Evolutionary conservation across 179 eudicot genomes (phyloP), one percentile per base, ranked within the genome.

Genomic region (Spergularia azorica): DNA sequence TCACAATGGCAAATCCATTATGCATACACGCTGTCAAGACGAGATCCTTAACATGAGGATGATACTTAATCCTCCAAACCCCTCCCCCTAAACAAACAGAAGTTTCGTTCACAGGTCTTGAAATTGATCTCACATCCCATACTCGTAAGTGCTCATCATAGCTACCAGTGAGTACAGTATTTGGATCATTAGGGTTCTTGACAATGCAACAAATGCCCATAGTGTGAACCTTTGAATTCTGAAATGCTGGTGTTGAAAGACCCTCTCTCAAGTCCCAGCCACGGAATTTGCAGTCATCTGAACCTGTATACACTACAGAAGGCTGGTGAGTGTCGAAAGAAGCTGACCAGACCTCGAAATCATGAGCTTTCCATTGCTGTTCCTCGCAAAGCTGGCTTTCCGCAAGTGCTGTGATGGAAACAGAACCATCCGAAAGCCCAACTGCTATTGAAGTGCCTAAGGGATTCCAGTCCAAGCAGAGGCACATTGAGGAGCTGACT

Each of bases 21-120:
- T 95, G 98, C 99, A 95, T 95, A 79, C 98, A 95, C 52, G 98
- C 98, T 3, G 98, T 86, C 85, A 95, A 86, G 15, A 94, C 86
- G 1, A 90, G 52, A 48, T 82, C 87, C 20, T 83, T 83, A 38
- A 83, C 75, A 74, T 18, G 78, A 51, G 98, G 98, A 71, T 93
- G 95, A 68, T 87, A 87, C 88, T 94, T 95, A 55, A 95, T 86
- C 86, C 99, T 92, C 98, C 98, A 95, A 83, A 95, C 99, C 16
- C 99, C 99, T 3, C 99, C 98, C 3, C 99, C 98, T 38, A 94
- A 76, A 79, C 86, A 63, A 48, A 91, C 76, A 4, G 93, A 89
- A 66, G 92, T 82, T 79, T 91, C 93, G 81, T 65, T 84, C 51
- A 94, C 77, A 3, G 99, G 98, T 79, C 73, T 89, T 76, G 92